A percentile compares a stretch with the other conserved stretches of the same genome.
Evolutionary conservation across 2,329 filamentous ascomycete genomes (phyloP).

Genomic region (Sclerotiophoma versabilis): DNA sequence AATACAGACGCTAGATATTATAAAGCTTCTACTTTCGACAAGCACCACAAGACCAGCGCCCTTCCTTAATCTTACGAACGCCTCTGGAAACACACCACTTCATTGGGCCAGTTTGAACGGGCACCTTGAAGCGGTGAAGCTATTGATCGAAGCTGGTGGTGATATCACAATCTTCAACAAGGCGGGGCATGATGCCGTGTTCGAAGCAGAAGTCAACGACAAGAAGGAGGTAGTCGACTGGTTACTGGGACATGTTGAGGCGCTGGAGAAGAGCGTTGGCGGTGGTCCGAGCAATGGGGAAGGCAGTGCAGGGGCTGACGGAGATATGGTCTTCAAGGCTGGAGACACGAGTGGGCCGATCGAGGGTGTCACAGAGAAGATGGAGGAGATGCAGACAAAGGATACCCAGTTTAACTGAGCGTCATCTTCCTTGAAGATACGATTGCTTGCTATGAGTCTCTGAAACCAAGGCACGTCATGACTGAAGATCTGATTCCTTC

Average conservation of each 20-base stretch:
- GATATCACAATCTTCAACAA: slow-evolving; percentile 80
- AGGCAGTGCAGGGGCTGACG: slow-evolving; percentile 23
- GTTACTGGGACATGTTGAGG: slow-evolving; percentile 56
- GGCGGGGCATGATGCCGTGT: slow-evolving; percentile 73
- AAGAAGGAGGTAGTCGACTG: slow-evolving; percentile 58
- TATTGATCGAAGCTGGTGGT: slow-evolving; percentile 77
- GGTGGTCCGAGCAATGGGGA: slow-evolving; percentile 43
- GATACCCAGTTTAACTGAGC: slow-evolving; percentile 16
- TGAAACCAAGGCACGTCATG: background rate
- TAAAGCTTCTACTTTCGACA: slow-evolving; percentile 51
- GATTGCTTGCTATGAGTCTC: background rate
- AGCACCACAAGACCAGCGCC: slow-evolving; percentile 25
- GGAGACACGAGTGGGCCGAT: slow-evolving; percentile 27
- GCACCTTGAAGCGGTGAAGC: slow-evolving; percentile 80
- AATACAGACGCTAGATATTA: slow-evolving; percentile 37
- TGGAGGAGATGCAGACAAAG: slow-evolving; percentile 41
- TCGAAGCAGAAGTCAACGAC: slow-evolving; percentile 59
- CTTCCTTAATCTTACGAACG: slow-evolving; percentile 74
- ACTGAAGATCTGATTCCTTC: background rate
- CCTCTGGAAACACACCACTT: slow-evolving; percentile 85
- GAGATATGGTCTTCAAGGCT: slow-evolving; percentile 20
- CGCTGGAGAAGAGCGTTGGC: slow-evolving; percentile 48
- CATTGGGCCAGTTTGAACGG: slow-evolving; percentile 95
- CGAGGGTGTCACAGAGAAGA: slow-evolving; percentile 42
- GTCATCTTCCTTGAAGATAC: background rate